phyloP scores from a whole-genome alignment of 202 grass and related monocot species.

The Setaria viridis region DNA sequence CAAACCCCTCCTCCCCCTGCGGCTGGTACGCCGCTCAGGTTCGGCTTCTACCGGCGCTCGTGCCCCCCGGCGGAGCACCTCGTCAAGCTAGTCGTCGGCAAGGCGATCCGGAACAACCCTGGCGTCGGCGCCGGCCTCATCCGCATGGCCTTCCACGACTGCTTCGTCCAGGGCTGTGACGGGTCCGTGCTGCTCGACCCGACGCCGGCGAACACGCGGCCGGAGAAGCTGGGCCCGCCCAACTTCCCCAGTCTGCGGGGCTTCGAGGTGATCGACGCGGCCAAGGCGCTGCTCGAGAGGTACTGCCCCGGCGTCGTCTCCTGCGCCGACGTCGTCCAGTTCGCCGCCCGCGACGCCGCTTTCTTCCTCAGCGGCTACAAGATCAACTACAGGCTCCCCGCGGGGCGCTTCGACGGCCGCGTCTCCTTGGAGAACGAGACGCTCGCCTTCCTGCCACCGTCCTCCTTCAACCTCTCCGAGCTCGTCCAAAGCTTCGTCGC shows the following conservation, averaged over 20 bases:
- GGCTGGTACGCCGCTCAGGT: neutral
- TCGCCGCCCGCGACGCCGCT: conserved; percentile 62
- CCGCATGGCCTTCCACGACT: conserved; percentile 83
- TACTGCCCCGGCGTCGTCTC: conserved; percentile 57
- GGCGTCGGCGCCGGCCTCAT: conserved; percentile 72
- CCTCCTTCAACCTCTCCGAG: conserved; percentile 32
- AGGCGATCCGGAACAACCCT: conserved; percentile 21
- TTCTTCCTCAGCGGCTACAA: conserved; percentile 41
- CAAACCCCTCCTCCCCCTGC: neutral
- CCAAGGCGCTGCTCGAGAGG: conserved; percentile 53
- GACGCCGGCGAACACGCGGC: conserved; percentile 50
- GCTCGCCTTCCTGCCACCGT: conserved; percentile 31
- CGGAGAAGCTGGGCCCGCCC: conserved; percentile 52
- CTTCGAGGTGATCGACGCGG: conserved; percentile 67
- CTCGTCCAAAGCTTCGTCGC: conserved; percentile 37
- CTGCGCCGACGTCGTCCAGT: conserved; percentile 68
- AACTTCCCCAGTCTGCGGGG: conserved; percentile 69
- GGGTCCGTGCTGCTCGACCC: conserved; percentile 63
- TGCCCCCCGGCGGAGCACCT: conserved; percentile 49
- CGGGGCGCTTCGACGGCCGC: conserved; percentile 56
- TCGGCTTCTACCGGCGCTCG: conserved; percentile 42
- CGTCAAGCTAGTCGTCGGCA: conserved; percentile 42
- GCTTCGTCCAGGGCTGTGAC: conserved; percentile 80
- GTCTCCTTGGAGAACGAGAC: conserved; percentile 47
- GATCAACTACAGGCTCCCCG: conserved; percentile 31